phyloP scores from a whole-genome alignment of 2,329 filamentous ascomycete genomes.

The Pyricularia grisea region DNA sequence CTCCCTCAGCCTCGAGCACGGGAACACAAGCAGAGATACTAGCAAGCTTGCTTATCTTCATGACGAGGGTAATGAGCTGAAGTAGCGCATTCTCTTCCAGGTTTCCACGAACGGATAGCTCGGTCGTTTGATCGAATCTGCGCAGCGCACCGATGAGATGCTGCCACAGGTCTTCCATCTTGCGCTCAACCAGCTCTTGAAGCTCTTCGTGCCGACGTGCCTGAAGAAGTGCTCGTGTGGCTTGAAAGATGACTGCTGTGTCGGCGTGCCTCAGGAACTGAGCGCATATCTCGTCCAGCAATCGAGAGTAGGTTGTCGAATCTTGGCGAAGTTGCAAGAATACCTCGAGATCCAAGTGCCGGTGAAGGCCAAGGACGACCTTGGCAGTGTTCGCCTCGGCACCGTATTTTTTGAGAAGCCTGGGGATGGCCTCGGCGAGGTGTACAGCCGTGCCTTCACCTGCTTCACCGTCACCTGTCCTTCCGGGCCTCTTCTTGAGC shows the following conservation, averaged over 20 bases:
- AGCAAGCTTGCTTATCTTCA: slow-evolving; percentile 73
- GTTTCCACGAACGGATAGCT: slow-evolving; percentile 62
- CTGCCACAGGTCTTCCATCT: slow-evolving; percentile 78
- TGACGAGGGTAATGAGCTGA: slow-evolving; percentile 63
- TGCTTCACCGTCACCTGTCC: slow-evolving; percentile 56
- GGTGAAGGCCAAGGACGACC: slow-evolving; percentile 75
- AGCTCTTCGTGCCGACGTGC: slow-evolving; percentile 82
- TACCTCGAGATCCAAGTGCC: slow-evolving; percentile 75
- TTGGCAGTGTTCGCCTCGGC: slow-evolving; percentile 81
- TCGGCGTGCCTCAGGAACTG: slow-evolving; percentile 93
- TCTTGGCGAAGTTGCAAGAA: slow-evolving; percentile 87
- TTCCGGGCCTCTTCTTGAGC: slow-evolving; percentile 45
- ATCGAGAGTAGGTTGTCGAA: slow-evolving; percentile 64
- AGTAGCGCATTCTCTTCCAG: slow-evolving; percentile 55
- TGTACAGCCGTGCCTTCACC: slow-evolving; percentile 72
- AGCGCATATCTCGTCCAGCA: slow-evolving; percentile 85
- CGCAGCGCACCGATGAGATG: slow-evolving; percentile 66
- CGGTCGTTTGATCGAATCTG: slow-evolving; percentile 59
- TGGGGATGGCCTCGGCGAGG: slow-evolving; percentile 71
- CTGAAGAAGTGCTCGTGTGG: slow-evolving; percentile 71
- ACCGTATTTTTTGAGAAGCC: slow-evolving; percentile 85
- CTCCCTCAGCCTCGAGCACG: slow-evolving; percentile 55
- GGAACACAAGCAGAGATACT: slow-evolving; percentile 71
- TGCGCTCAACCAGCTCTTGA: slow-evolving; percentile 73
- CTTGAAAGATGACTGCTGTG: slow-evolving; percentile 74